These are phyloP conservation scores for Syzygium jambos DNA, from an alignment of 345 rosid genomes.

Conservation along the genomic window DNA sequence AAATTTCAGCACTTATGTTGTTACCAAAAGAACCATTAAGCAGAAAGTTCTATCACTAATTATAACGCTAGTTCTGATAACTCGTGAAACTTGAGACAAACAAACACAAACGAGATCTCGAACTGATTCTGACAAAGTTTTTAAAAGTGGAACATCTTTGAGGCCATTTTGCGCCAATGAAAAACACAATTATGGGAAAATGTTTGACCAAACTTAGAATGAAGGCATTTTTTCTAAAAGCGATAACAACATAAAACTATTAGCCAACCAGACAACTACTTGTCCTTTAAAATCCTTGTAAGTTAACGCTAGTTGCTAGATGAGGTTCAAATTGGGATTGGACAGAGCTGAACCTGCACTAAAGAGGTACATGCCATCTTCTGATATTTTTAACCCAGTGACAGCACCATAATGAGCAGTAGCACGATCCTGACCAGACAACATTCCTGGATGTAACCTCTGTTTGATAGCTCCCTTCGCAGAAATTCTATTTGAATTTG, in stretches of 20 bases:
- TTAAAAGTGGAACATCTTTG: background rate
- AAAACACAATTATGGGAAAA: background rate
- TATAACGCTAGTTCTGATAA: background rate
- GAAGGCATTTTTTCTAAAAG: background rate
- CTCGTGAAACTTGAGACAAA: background rate
- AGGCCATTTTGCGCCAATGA: background rate
- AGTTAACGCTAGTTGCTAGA: background rate
- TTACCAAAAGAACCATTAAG: background rate
- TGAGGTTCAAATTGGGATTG: background rate
- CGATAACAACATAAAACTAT: background rate
- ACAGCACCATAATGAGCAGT: constrained; percentile 95
- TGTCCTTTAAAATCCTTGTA: background rate
- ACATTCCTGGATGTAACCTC: constrained; percentile 85
- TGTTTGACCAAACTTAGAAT: background rate
- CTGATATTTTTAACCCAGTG: constrained; percentile 74
- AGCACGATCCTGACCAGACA: constrained; percentile 73
- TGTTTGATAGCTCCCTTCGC: constrained; percentile 45
- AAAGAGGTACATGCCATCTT: constrained; percentile 88
- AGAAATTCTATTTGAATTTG: constrained; percentile 35
- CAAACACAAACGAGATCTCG: background rate
- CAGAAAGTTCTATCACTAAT: background rate
- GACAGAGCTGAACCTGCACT: constrained; percentile 64
- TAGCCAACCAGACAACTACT: background rate
- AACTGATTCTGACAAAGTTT: background rate
- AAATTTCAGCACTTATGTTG: background rate